phyloP scores from a whole-genome alignment of 345 rosid genomes.

The Camelina laxa region DNA sequence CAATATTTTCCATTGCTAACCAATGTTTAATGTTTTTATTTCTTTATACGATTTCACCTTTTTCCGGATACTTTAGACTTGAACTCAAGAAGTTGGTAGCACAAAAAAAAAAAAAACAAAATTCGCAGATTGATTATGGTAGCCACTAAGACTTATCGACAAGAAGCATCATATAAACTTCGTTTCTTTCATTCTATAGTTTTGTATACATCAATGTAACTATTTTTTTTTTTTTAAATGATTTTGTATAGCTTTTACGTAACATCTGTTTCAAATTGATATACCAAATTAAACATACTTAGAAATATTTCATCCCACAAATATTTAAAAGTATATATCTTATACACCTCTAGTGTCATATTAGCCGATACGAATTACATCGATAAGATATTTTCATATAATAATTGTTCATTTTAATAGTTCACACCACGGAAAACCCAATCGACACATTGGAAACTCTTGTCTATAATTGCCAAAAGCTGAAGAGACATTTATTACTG shows the following conservation, averaged over 20 bases:
- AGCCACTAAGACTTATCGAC: too few species aligned
- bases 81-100: background rate
- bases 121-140: too few species aligned
- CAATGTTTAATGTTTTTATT: background rate
- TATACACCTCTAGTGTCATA: background rate
- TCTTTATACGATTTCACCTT: background rate
- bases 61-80: background rate
- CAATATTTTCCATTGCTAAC: conserved; percentile 24
- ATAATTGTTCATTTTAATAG: background rate
- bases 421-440: background rate
- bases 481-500: background rate
- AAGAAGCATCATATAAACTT: background rate
- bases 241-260: background rate
- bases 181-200: background rate
- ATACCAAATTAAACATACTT: background rate
- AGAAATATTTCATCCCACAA: background rate
- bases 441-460: background rate
- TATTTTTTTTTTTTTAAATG: background rate
- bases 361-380: background rate
- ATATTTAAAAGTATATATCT: background rate
- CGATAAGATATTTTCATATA: background rate
- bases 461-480: background rate
- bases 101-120: too few species aligned
- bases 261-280: background rate
- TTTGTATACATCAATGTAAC: background rate